Conservation (phyloP, 2,329 filamentous ascomycete species). For the Calonectria pseudoturangicola region DNA sequence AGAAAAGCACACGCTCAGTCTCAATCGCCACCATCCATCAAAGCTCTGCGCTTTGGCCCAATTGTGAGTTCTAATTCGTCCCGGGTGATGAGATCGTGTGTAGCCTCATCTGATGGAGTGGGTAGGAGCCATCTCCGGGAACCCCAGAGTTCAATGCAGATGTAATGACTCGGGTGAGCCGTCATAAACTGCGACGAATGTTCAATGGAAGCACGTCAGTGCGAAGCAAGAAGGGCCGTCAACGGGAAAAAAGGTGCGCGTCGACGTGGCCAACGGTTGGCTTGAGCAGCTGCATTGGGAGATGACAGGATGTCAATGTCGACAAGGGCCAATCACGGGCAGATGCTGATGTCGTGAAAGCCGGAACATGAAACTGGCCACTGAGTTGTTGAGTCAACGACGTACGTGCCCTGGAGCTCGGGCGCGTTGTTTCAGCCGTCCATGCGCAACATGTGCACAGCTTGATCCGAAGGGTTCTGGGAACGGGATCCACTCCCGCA, state of each 20-base stretch:
- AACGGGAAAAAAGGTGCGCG: conserved; percentile 37
- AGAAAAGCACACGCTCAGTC: conserved; percentile 38
- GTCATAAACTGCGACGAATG: conserved; percentile 39
- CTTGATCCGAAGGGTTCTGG: neutral
- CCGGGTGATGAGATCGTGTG: conserved; percentile 51
- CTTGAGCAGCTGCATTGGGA: conserved; percentile 38
- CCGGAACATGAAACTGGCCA: conserved; percentile 38
- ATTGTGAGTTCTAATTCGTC: conserved; percentile 39
- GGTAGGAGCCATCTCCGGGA: conserved; percentile 42
- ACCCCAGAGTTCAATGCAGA: conserved; percentile 34
- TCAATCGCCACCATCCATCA: conserved; percentile 36
- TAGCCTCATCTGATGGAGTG: conserved; percentile 39
- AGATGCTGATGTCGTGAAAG: conserved; percentile 31
- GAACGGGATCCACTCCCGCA: neutral
- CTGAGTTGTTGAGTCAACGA: conserved; percentile 21
- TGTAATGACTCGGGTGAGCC: conserved; percentile 30
- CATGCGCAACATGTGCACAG: conserved; percentile 4
- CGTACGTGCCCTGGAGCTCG: conserved; percentile 13
- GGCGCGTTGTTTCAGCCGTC: conserved; percentile 26
- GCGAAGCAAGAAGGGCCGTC: conserved; percentile 36
- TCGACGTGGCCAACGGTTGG: conserved; percentile 47
- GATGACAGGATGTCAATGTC: conserved; percentile 47
- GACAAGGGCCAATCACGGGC: conserved; percentile 49
- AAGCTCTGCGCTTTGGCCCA: conserved; percentile 19
- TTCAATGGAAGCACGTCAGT: conserved; percentile 39